A percentile compares a stretch with the other conserved stretches of the same genome.
Evolutionary conservation across 306 rosid genomes (phyloP).

Genomic region (Pueraria montana): DNA sequence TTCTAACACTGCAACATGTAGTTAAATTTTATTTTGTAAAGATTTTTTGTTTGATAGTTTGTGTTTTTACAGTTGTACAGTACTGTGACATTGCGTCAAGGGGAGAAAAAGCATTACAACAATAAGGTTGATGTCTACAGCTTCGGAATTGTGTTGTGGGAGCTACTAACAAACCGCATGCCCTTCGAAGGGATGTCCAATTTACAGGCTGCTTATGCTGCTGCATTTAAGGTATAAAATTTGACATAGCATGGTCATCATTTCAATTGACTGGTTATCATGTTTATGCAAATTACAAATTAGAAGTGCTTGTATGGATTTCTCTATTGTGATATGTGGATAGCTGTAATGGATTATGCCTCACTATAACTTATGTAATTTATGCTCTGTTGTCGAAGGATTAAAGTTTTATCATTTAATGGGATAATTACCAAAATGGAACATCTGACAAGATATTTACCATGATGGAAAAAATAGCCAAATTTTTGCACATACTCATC

Average conservation of each 20-base stretch:
- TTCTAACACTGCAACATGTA: not conserved
- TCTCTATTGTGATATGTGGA: slow-evolving; percentile 3
- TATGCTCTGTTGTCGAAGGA: not conserved
- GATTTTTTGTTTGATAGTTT: not conserved
- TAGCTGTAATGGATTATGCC: not conserved
- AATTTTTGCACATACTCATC: not conserved
- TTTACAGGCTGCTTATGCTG: slow-evolving; percentile 93
- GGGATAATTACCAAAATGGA: not conserved
- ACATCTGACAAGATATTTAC: not conserved
- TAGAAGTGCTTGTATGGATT: not conserved
- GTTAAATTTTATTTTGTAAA: not conserved
- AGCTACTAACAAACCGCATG: slow-evolving; percentile 84
- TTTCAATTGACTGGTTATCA: not conserved
- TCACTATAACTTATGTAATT: not conserved
- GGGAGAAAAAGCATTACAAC: slow-evolving; percentile 92
- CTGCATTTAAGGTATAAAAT: slow-evolving; percentile 81
- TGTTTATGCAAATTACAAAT: slow-evolving; percentile 23
- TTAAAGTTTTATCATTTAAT: not conserved
- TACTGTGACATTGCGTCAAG: slow-evolving; percentile 88
- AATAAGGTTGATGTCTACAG: slow-evolving; percentile 91
- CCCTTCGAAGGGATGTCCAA: slow-evolving; percentile 96
- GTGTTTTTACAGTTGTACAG: slow-evolving; percentile 72
- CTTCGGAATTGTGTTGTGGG: slow-evolving; percentile 92
- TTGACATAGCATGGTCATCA: not conserved
- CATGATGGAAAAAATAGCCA: slow-evolving; percentile 4